Evolutionary conservation across 1,284 basidiomycete genomes (phyloP).

Genomic region (Malassezia globosa): DNA sequence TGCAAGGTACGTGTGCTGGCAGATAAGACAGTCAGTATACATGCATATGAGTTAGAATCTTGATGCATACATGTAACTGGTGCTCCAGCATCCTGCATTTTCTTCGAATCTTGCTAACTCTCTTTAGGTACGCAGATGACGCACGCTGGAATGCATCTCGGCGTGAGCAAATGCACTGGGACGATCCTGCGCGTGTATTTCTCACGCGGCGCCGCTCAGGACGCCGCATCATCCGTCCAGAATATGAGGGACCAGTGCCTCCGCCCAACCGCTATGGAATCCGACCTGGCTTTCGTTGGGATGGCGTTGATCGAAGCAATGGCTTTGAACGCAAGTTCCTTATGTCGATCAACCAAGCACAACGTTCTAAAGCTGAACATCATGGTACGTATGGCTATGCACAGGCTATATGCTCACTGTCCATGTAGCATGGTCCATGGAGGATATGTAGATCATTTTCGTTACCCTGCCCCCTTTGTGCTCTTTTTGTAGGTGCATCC

Average conservation of each 20-base stretch:
- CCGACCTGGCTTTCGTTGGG: slow-evolving; percentile 89
- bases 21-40: no score
- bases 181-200: slow-evolving; percentile 89
- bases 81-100: no score
- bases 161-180: slow-evolving; percentile 70
- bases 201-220: slow-evolving; percentile 56
- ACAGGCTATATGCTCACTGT: neutral
- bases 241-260: slow-evolving; percentile 73
- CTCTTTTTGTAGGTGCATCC: no score
- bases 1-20: slow-evolving; percentile 3
- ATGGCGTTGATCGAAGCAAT: slow-evolving; percentile 60
- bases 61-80: no score
- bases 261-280: slow-evolving; percentile 92
- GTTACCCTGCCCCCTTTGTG: no score
- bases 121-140: slow-evolving; percentile 62
- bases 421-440: slow-evolving; percentile 8
- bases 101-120: no score
- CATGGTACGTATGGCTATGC: slow-evolving; percentile 8
- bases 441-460: slow-evolving; percentile 17
- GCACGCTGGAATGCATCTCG: slow-evolving; percentile 69
- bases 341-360: slow-evolving; percentile 56
- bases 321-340: slow-evolving; percentile 77
- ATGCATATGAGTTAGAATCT: no score
- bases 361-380: slow-evolving; percentile 22
- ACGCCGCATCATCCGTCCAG: slow-evolving; percentile 55